Conservation (phyloP, 1,284 basidiomycete genomes). For the Phylloporus sp. region DNA sequence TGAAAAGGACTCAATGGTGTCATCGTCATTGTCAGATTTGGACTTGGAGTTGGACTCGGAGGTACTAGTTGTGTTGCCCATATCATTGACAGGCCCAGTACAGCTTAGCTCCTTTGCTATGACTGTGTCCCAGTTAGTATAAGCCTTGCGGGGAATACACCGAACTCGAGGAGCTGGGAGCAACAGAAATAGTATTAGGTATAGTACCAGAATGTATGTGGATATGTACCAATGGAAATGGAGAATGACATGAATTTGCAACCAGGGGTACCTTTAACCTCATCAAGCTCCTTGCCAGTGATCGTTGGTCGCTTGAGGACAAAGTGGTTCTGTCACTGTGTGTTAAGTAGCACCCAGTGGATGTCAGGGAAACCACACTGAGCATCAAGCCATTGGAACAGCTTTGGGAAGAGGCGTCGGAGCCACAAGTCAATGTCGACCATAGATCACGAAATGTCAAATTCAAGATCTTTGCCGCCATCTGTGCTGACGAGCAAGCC, state of each 20-base stretch:
- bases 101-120: neutral
- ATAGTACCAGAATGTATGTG: neutral
- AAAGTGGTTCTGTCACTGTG: slow-evolving; percentile 1
- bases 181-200: neutral
- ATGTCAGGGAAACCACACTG: neutral
- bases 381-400: neutral
- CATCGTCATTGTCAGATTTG: neutral
- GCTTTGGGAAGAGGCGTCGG: neutral
- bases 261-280: slow-evolving; percentile 2
- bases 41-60: neutral
- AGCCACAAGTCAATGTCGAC: neutral
- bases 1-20: neutral
- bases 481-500: neutral
- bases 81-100: neutral
- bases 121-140: neutral
- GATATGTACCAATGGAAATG: slow-evolving; percentile 1
- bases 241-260: neutral
- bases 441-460: neutral
- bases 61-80: neutral
- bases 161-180: neutral
- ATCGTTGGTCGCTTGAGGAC: slow-evolving; percentile 2
- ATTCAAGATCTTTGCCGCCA: neutral
- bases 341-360: neutral
- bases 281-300: slow-evolving; percentile 3
- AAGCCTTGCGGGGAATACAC: neutral